phyloP scores from a whole-genome alignment of 106 monocot genomes.

The Dendrobium nobile region DNA sequence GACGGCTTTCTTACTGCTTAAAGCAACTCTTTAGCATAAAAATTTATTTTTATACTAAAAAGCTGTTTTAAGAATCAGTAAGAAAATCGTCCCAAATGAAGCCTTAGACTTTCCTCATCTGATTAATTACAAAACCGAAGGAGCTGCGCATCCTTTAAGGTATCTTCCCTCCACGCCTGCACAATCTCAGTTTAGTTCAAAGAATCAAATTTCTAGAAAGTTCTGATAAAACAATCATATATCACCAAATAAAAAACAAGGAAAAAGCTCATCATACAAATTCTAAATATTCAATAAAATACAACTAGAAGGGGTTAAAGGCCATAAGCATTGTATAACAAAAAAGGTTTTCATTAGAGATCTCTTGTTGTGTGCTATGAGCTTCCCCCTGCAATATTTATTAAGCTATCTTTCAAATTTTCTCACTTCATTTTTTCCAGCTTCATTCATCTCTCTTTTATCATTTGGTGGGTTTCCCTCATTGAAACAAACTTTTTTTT shows the following conservation, averaged over 20 bases:
- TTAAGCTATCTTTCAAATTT: no score
- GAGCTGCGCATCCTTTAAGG: not conserved
- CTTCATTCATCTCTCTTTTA: no score
- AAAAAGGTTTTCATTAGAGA: not conserved
- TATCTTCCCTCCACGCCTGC: slow-evolving; percentile 3
- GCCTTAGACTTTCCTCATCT: not conserved
- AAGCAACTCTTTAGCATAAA: no score
- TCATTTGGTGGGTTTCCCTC: no score
- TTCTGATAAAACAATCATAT: not conserved
- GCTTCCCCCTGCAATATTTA: no score
- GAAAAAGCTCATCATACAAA: not conserved
- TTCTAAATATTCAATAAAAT: not conserved
- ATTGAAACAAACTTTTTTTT: no score
- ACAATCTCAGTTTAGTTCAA: not conserved
- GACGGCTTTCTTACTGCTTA: no score
- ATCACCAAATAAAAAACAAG: not conserved
- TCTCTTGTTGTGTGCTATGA: not conserved
- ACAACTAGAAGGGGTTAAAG: not conserved
- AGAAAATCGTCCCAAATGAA: no score
- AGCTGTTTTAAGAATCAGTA: no score
- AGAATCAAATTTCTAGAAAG: not conserved
- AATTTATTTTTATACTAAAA: no score
- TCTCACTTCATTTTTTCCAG: no score
- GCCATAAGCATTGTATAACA: not conserved
- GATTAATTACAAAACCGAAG: not conserved